phyloP scores from a whole-genome alignment of 352 stramenopile species.

The Poterioochromonas sp. region DNA sequence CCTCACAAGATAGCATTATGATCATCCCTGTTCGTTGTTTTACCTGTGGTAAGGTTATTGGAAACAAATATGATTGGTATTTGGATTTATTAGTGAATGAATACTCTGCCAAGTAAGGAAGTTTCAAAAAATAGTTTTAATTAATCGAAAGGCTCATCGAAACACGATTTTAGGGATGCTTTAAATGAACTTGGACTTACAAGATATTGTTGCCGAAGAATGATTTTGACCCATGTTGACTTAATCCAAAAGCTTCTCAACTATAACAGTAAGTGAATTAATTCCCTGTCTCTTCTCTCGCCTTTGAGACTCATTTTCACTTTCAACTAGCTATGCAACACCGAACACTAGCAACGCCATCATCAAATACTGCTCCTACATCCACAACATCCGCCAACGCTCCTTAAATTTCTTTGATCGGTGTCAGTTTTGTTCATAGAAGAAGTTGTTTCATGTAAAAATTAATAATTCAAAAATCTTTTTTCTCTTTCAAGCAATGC shows the following conservation, averaged over 20 bases:
- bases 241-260: slow-evolving; percentile 99
- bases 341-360: too few species aligned
- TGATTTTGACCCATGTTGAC: slow-evolving; percentile 99
- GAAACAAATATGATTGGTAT: slow-evolving; percentile 99
- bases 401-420: too few species aligned
- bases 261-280: slow-evolving; percentile 82
- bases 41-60: slow-evolving; percentile 96
- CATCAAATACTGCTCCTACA: too few species aligned
- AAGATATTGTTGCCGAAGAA: slow-evolving; percentile 96
- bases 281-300: background rate
- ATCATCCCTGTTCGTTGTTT: slow-evolving; percentile 99
- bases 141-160: slow-evolving; percentile 7
- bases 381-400: too few species aligned
- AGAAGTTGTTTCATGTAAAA: too few species aligned
- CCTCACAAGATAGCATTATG: slow-evolving; percentile 54
- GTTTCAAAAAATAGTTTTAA: too few species aligned
- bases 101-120: slow-evolving; percentile 80
- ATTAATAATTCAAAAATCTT: too few species aligned
- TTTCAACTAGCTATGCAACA: too few species aligned
- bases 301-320: too few species aligned
- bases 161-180: slow-evolving; percentile 63
- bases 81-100: slow-evolving; percentile 88
- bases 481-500: too few species aligned
- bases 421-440: too few species aligned
- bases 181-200: slow-evolving; percentile 95